phyloP scores from a whole-genome alignment of 2,329 filamentous ascomycete genomes.

The Fusarium xyrophilum region DNA sequence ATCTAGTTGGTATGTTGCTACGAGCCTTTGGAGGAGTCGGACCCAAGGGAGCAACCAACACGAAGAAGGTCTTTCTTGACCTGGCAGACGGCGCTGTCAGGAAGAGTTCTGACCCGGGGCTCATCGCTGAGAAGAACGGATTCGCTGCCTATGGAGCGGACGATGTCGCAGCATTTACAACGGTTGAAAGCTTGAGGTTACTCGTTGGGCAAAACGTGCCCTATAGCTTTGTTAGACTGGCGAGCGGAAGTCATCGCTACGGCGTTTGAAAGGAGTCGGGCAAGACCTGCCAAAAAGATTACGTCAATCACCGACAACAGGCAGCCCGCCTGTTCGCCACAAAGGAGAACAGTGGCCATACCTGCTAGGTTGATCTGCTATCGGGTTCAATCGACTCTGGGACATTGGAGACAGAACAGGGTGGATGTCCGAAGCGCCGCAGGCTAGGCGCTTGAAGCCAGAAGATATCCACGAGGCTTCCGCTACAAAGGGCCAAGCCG shows the following conservation, averaged over 20 bases:
- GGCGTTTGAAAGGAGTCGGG: slow-evolving; percentile 46
- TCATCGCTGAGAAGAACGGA: slow-evolving; percentile 74
- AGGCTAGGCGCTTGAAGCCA: slow-evolving; percentile 19
- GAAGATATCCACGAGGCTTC: slow-evolving; percentile 15
- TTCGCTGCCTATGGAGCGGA: slow-evolving; percentile 82
- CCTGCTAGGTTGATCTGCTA: slow-evolving; percentile 1
- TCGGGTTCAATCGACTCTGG: slow-evolving; percentile 18
- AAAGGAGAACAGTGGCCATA: background rate
- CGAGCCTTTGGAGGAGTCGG: slow-evolving; percentile 68
- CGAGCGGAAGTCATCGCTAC: slow-evolving; percentile 61
- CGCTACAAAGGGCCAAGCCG: slow-evolving; percentile 4
- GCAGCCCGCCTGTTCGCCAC: background rate
- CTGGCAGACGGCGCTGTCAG: slow-evolving; percentile 64
- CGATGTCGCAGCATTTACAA: slow-evolving; percentile 84
- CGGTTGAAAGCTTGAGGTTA: slow-evolving; percentile 78
- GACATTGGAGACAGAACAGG: slow-evolving; percentile 25
- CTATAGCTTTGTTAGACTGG: slow-evolving; percentile 84
- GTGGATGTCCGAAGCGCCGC: slow-evolving; percentile 17
- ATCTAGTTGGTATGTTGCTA: slow-evolving; percentile 78
- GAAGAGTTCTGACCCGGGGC: slow-evolving; percentile 70
- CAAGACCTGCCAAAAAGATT: background rate
- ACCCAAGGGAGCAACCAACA: slow-evolving; percentile 47
- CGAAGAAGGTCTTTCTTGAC: slow-evolving; percentile 78
- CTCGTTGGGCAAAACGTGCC: slow-evolving; percentile 87
- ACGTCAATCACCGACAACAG: background rate